Base-by-base conservation (phyloP, 306 rosid species). In the apple (Malus domestica) region DNA sequence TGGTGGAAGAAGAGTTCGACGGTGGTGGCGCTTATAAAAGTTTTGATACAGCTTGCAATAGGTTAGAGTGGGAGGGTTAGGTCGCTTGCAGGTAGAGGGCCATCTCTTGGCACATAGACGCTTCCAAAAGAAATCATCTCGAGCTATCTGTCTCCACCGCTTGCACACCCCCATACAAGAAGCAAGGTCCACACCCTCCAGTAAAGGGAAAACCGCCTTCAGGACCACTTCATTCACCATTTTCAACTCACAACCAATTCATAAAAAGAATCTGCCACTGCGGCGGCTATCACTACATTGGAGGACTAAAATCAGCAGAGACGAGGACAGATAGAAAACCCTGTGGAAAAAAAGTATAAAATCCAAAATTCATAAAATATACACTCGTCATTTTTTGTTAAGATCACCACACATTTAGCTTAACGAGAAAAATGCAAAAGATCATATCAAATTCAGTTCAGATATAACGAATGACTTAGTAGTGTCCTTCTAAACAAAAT, bases 71-170 rank as follows among this genome's bases (percentile, higher is more conserved):
- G 96, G 89, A 66, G 91, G 90, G 54, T 85, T 81, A 60, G 93
- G 88, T 58, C 67, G 84, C 87, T 88, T 96, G 96, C 96, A 90
- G 73, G 87, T 83, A 8, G 99, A 96, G 65, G 99, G 99, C 97
- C 99, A 92, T 80, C 87, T 90, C 87, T 89, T 88, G 79, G 91
- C 93, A 80, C 97, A 92, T 27, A 76, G 25, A 77, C 99, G 89
- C 81, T 96, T 96, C 98, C 98, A 96, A 42, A 92, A 88, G 90
- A 86, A 96, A 84, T 92, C 99, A 76, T 92, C 98, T 61, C 79
- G 80, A 29, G 93, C 98, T 42, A 88, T 63, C 71, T 86, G 90
- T 77, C 87, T 96, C 99, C 98, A 96, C 71, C 83, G 96, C 90
- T 82, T 90, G 79, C 86, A 88, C 45, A 92, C 98, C 74, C 62